These are phyloP conservation scores for Aphanomyces invadans DNA, from an alignment of 352 stramenopile genomes.

Conservation along the genomic window DNA sequence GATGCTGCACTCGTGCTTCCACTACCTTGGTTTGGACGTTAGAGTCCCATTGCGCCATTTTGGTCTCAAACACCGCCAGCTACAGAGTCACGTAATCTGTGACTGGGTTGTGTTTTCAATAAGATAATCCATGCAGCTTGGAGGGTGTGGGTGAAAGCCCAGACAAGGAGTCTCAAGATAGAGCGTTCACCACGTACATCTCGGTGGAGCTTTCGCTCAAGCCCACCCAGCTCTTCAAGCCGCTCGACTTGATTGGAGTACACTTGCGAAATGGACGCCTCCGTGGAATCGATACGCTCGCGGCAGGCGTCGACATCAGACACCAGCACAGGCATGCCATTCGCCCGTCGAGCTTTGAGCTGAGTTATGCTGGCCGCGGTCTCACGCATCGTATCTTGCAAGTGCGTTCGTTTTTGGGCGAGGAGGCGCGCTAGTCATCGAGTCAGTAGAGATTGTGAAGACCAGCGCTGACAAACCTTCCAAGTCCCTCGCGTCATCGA, in stretches of 20 bases:
- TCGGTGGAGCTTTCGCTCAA: constrained; percentile 6
- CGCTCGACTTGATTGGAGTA: neutral
- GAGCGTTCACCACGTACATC: constrained; percentile 2
- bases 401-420: neutral
- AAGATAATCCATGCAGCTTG: too few relatives aligned
- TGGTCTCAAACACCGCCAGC: constrained; percentile 8
- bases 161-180: too few relatives aligned
- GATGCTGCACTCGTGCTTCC: neutral
- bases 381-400: neutral
- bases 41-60: constrained; percentile 1
- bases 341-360: neutral
- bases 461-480: constrained; percentile 37
- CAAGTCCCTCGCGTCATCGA: constrained; percentile 30
- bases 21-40: neutral
- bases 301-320: constrained; percentile 16
- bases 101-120: neutral
- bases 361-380: neutral
- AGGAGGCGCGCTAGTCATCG: neutral
- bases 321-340: neutral
- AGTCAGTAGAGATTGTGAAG: neutral
- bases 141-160: neutral
- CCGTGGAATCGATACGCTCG: constrained; percentile 16
- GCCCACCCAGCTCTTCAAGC: neutral
- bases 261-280: constrained; percentile 12
- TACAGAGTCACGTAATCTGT: neutral